A percentile compares a stretch with the other conserved stretches of the same genome.
These are phyloP conservation scores for Pseudogymnoascus sp. DNA, from an alignment of 2,329 filamentous ascomycete genomes.

Conservation along the genomic window DNA sequence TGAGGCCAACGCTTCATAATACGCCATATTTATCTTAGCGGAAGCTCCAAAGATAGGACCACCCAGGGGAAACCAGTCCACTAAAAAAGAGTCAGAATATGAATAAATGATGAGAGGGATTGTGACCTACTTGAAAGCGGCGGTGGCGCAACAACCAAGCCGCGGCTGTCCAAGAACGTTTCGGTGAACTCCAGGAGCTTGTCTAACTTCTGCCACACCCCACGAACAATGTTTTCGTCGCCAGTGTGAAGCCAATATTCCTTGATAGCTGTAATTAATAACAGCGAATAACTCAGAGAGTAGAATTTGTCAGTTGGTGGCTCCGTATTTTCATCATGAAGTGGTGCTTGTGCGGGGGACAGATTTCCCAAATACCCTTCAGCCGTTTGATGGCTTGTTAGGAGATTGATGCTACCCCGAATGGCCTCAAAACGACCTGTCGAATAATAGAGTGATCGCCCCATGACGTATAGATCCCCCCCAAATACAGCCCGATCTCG, in stretches of 20 bases:
- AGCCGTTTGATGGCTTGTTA: conserved; percentile 17
- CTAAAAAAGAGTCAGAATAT: conserved; percentile 7
- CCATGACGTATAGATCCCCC: conserved; percentile 17
- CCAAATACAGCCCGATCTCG: background rate
- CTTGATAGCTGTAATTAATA: conserved; percentile 18
- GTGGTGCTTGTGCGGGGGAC: conserved; percentile 17
- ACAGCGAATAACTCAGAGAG: conserved; percentile 18
- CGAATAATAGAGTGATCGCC: conserved; percentile 18
- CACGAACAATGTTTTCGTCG: conserved; percentile 11
- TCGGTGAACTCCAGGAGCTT: conserved; percentile 16
- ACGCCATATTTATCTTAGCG: conserved; percentile 19
- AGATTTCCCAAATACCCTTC: conserved; percentile 19
- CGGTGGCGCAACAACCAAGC: conserved; percentile 17
- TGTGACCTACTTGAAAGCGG: conserved; percentile 15
- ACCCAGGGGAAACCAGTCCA: conserved; percentile 19
- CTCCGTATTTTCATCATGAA: conserved; percentile 12
- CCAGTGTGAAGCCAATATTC: conserved; percentile 20
- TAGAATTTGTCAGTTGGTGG: conserved; percentile 20
- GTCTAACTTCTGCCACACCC: conserved; percentile 14
- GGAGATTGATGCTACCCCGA: conserved; percentile 17
- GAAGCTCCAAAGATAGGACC: conserved; percentile 19
- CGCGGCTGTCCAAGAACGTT: conserved; percentile 13
- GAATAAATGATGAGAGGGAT: background rate
- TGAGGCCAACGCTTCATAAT: conserved; percentile 17
- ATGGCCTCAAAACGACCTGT: conserved; percentile 17